Conservation (phyloP, 2,329 filamentous ascomycete species). For the Aspergillus sp. region DNA sequence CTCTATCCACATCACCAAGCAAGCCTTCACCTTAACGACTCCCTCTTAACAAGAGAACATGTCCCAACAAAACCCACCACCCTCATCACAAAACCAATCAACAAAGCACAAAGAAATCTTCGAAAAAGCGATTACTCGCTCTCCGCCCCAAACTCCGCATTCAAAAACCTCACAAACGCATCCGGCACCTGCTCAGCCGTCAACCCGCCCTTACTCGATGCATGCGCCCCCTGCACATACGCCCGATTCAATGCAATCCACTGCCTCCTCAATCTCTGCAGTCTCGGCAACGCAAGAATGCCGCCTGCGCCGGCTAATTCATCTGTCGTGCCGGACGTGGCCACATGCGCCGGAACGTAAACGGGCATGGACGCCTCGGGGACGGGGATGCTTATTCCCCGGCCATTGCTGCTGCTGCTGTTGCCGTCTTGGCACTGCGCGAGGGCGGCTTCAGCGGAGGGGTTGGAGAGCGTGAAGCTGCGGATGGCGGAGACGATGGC, state of each 20-base stretch:
- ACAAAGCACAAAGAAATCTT: too few relatives aligned
- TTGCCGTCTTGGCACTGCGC: conserved; percentile 27
- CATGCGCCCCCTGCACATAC: conserved; percentile 41
- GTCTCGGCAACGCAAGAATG: conserved; percentile 41
- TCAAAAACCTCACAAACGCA: conserved; percentile 51
- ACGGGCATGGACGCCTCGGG: conserved; percentile 33
- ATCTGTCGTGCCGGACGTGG: conserved; percentile 41
- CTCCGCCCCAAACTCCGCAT: conserved; percentile 44
- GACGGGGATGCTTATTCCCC: conserved; percentile 39
- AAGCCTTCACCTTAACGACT: too few relatives aligned
- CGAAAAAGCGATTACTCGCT: conserved; percentile 7
- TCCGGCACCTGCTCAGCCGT: conserved; percentile 40
- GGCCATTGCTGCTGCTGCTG: neutral
- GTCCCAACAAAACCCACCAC: neutral
- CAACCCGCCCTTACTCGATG: conserved; percentile 34
- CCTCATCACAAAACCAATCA: neutral
- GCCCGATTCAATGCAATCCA: conserved; percentile 50
- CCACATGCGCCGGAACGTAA: conserved; percentile 42
- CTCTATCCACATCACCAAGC: neutral
- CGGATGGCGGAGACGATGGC: conserved; percentile 46
- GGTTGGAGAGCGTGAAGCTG: conserved; percentile 40
- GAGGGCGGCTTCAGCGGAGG: conserved; percentile 40
- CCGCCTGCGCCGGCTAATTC: conserved; percentile 46
- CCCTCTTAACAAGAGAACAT: too few relatives aligned
- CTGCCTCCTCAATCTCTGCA: conserved; percentile 48